phyloP scores from a whole-genome alignment of 495 filamentous ascomycete species.

The Platismatia glauca region DNA sequence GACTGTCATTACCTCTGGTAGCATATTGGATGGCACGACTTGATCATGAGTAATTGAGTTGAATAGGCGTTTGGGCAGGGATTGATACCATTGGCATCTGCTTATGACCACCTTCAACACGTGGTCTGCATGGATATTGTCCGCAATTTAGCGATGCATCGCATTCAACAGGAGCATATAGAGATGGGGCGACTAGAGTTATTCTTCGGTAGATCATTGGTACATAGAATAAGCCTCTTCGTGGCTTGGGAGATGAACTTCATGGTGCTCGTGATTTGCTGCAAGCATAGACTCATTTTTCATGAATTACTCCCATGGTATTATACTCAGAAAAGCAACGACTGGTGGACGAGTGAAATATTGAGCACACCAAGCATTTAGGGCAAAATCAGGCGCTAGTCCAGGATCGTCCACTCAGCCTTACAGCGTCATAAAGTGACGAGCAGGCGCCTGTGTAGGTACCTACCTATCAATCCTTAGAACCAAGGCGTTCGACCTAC shows the following conservation, averaged over 20 bases:
- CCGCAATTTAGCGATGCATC: background rate
- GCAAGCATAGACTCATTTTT: background rate
- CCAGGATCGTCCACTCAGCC: background rate
- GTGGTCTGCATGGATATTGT: background rate
- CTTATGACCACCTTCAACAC: slow-evolving; percentile 11
- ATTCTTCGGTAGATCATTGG: background rate
- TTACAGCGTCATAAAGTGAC: no score
- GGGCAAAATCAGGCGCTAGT: background rate
- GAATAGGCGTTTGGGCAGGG: background rate
- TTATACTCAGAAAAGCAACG: no score
- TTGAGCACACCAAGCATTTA: no score
- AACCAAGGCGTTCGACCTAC: no score
- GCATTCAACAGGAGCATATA: slow-evolving; percentile 7
- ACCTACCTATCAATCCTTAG: no score
- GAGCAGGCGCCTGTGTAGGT: no score
- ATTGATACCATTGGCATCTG: background rate
- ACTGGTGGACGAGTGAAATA: no score
- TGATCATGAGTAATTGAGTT: background rate
- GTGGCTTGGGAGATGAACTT: background rate
- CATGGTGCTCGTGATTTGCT: no score
- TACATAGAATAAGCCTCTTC: background rate
- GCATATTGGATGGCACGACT: background rate
- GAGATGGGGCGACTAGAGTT: background rate
- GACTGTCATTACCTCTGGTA: background rate
- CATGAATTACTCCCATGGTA: no score